A percentile compares a stretch with the other conserved stretches of the same genome.
Evolutionary conservation across 495 filamentous ascomycete genomes (phyloP).

Genomic region (Aspergillus haitiensis): DNA sequence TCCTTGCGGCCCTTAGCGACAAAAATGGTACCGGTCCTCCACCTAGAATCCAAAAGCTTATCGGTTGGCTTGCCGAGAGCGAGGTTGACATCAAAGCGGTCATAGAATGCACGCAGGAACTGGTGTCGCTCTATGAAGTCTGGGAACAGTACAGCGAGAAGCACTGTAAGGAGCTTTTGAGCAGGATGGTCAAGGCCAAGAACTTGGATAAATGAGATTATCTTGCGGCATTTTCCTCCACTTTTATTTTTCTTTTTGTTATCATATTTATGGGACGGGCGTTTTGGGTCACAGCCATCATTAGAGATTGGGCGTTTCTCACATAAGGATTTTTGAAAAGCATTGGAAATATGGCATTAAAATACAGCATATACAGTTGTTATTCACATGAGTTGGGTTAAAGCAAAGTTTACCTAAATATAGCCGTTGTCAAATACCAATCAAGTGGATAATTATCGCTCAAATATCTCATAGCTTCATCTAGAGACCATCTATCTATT

Average conservation of each 20-base stretch:
- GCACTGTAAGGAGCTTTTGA: constrained; percentile 72
- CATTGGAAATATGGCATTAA: too few species aligned
- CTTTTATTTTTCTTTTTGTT: neutral
- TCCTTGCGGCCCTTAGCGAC: constrained; percentile 42
- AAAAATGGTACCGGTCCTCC: constrained; percentile 38
- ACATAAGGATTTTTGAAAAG: too few species aligned
- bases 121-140: constrained; percentile 91
- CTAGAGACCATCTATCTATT: too few species aligned
- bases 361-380: too few species aligned
- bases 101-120: constrained; percentile 91
- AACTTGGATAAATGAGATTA: constrained; percentile 68
- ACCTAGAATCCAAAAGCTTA: constrained; percentile 68
- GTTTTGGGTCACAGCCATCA: too few species aligned
- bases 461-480: too few species aligned
- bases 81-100: constrained; percentile 89
- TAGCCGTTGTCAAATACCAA: too few species aligned
- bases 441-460: too few species aligned
- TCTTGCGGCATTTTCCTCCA: neutral
- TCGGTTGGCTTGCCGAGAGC: constrained; percentile 87
- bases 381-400: too few species aligned
- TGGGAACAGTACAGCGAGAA: constrained; percentile 91
- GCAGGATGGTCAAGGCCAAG: constrained; percentile 78
- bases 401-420: too few species aligned
- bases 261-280: neutral
- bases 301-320: too few species aligned